phyloP scores from a whole-genome alignment of 2,329 filamentous ascomycete species.

The Pyricularia sp. region DNA sequence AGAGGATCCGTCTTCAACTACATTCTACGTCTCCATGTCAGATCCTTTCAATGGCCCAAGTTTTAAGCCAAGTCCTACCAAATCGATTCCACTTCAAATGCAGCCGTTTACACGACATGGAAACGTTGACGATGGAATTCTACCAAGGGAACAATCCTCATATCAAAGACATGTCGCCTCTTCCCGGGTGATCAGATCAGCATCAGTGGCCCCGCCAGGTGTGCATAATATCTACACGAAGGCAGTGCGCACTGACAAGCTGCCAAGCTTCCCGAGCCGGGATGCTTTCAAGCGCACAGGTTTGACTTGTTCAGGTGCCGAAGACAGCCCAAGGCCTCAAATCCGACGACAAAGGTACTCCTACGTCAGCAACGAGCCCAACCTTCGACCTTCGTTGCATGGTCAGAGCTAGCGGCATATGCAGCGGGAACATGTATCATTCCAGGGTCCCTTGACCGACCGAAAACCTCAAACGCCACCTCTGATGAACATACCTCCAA shows the following conservation, averaged over 20 bases:
- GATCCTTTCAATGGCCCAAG: constrained; percentile 36
- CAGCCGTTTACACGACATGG: constrained; percentile 13
- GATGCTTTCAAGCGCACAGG: not conserved
- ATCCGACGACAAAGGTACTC: not conserved
- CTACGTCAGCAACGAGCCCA: not conserved
- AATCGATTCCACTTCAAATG: constrained; percentile 42
- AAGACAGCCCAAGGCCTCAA: constrained; percentile 7
- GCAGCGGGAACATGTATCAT: not conserved
- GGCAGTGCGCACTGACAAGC: not conserved
- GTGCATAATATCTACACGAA: not conserved
- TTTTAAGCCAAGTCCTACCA: constrained; percentile 38
- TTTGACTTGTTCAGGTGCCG: constrained; percentile 1
- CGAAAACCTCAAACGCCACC: not conserved
- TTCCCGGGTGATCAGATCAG: not conserved
- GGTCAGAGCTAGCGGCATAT: not conserved
- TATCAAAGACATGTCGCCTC: not conserved
- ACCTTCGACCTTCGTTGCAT: not conserved
- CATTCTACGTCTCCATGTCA: constrained; percentile 39
- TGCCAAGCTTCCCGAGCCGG: not conserved
- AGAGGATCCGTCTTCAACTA: constrained; percentile 16
- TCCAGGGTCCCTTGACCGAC: not conserved
- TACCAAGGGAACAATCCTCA: too few species aligned
- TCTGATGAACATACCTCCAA: not conserved
- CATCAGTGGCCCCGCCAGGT: not conserved
- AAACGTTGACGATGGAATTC: not conserved